Evolutionary conservation across 768 basidiomycete genomes (phyloP).

Genomic region (Tylopilus felleus): DNA sequence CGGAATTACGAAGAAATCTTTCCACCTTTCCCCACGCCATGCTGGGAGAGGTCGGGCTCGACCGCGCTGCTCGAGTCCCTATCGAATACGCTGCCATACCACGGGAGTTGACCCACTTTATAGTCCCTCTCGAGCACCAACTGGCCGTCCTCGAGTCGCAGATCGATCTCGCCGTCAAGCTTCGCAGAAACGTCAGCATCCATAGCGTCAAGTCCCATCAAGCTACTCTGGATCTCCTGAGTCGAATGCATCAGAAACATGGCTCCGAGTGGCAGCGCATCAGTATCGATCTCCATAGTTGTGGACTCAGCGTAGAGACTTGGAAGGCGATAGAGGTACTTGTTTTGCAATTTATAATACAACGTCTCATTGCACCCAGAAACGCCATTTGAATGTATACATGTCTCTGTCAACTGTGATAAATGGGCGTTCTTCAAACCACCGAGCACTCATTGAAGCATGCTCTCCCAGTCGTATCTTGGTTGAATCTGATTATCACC

Average conservation of each 20-base stretch:
- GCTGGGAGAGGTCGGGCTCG: slow-evolving; percentile 93
- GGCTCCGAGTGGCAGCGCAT: slow-evolving; percentile 58
- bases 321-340: slow-evolving; percentile 73
- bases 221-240: slow-evolving; percentile 64
- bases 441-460: slow-evolving; percentile 59
- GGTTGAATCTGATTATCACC: slow-evolving; percentile 82
- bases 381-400: slow-evolving; percentile 71
- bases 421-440: slow-evolving; percentile 66
- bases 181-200: slow-evolving; percentile 74
- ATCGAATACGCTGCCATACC: slow-evolving; percentile 47
- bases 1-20: slow-evolving; percentile 59
- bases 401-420: slow-evolving; percentile 86
- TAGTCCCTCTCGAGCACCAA: slow-evolving; percentile 79
- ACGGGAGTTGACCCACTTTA: slow-evolving; percentile 70
- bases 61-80: slow-evolving; percentile 75
- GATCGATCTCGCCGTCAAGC: slow-evolving; percentile 77
- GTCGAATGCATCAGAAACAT: slow-evolving; percentile 54
- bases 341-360: background rate
- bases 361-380: slow-evolving; percentile 40
- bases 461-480: slow-evolving; percentile 69
- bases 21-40: slow-evolving; percentile 64
- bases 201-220: slow-evolving; percentile 82
- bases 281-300: slow-evolving; percentile 89
- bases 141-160: slow-evolving; percentile 77
- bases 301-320: slow-evolving; percentile 74